phyloP scores from a whole-genome alignment of 2,329 filamentous ascomycete genomes.

The Calonectria pseudoturangicola region DNA sequence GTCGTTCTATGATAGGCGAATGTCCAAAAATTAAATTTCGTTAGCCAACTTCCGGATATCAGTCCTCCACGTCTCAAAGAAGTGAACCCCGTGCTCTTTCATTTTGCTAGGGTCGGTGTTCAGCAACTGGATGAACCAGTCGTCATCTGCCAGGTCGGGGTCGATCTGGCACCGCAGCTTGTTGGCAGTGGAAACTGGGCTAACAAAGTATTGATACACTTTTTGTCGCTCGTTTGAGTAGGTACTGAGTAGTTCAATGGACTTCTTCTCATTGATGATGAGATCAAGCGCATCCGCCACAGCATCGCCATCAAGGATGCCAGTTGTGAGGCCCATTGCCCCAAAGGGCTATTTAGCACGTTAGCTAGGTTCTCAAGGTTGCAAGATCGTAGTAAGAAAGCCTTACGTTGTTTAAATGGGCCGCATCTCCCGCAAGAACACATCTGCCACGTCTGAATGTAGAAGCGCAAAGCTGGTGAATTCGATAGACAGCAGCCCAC shows the following conservation, averaged over 20 bases:
- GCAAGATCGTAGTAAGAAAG: background rate
- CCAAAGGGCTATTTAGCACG: background rate
- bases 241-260: background rate
- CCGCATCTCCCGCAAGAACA: background rate
- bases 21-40: background rate
- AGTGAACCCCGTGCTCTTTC: background rate
- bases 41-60: background rate
- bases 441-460: background rate
- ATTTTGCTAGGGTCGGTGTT: background rate
- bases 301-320: background rate
- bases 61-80: background rate
- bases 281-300: background rate
- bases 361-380: background rate
- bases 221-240: background rate
- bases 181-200: background rate
- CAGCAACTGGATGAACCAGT: background rate
- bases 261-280: background rate
- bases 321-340: background rate
- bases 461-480: background rate
- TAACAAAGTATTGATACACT: background rate
- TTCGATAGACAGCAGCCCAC: background rate
- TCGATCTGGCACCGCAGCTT: background rate
- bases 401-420: background rate
- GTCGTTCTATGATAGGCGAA: background rate
- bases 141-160: background rate